Evolutionary conservation across 2,329 filamentous ascomycete genomes (phyloP).

Genomic region (Phialophora macrospora): DNA sequence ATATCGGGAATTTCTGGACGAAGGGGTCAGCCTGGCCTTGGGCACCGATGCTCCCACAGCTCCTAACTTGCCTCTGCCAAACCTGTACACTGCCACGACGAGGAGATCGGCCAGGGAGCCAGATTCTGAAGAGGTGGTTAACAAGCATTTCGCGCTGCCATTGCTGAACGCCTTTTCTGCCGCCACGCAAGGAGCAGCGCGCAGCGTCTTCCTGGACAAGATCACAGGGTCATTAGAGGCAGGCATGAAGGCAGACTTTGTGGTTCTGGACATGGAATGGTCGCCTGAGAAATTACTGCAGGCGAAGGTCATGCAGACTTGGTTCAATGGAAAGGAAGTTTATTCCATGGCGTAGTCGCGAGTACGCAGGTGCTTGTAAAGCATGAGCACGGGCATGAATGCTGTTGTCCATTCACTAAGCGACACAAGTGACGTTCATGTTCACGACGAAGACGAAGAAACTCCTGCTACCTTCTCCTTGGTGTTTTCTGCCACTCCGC

Average conservation of each 20-base stretch:
- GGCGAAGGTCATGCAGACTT: constrained; percentile 51
- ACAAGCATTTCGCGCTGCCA: constrained; percentile 51
- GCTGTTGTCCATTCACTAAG: neutral
- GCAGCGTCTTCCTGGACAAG: constrained; percentile 50
- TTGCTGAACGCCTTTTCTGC: constrained; percentile 52
- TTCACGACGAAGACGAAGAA: constrained; percentile 29
- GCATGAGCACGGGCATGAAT: neutral
- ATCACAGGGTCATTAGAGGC: constrained; percentile 48
- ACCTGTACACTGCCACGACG: constrained; percentile 57
- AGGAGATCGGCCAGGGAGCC: constrained; percentile 52
- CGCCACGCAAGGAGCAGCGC: constrained; percentile 53
- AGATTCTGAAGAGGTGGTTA: constrained; percentile 48
- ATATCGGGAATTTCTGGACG: constrained; percentile 56
- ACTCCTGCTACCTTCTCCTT: constrained; percentile 31
- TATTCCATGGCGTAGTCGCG: constrained; percentile 33
- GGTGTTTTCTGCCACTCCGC: constrained; percentile 20
- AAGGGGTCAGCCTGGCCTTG: constrained; percentile 53
- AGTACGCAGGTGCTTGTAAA: neutral
- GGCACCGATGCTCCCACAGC: constrained; percentile 58
- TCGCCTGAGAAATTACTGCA: constrained; percentile 48
- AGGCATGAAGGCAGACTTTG: constrained; percentile 52
- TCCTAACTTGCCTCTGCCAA: constrained; percentile 51
- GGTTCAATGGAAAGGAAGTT: constrained; percentile 50
- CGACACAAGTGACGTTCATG: neutral
- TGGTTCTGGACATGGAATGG: constrained; percentile 49